These are phyloP conservation scores for Malania oleifera DNA, from an alignment of 164 flowering plant genomes.

Conservation along the genomic window DNA sequence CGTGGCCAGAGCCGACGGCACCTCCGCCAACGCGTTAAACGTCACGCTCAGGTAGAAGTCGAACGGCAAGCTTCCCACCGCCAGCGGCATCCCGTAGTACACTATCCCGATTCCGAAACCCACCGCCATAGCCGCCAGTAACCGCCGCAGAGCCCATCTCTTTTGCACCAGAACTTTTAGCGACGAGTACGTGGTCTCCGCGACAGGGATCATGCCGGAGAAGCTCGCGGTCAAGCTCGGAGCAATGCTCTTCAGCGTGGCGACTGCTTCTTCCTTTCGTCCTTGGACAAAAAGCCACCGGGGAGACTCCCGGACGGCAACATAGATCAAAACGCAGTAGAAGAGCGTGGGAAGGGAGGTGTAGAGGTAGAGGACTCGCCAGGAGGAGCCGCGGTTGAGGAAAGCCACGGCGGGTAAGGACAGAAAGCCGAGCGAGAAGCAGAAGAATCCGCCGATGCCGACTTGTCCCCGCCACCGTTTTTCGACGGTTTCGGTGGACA, in stretches of 20 bases:
- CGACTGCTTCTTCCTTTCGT: slow-evolving; percentile 42
- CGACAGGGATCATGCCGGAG: slow-evolving; percentile 10
- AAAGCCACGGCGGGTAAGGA: slow-evolving; percentile 66
- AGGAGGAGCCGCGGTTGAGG: slow-evolving; percentile 26
- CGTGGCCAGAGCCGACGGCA: slow-evolving; percentile 43
- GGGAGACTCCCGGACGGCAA: slow-evolving; percentile 63
- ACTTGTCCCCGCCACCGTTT: slow-evolving; percentile 55
- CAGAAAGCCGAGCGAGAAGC: slow-evolving; percentile 57
- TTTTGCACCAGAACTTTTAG: slow-evolving; percentile 35
- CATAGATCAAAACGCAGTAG: slow-evolving; percentile 31
- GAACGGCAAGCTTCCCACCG: slow-evolving; percentile 36
- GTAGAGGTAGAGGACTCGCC: slow-evolving; percentile 52
- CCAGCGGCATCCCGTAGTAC: slow-evolving; percentile 73
- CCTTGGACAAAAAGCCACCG: slow-evolving; percentile 68
- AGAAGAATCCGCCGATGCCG: slow-evolving; percentile 46
- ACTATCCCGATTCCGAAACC: slow-evolving; percentile 59
- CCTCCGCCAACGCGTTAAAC: slow-evolving; percentile 52
- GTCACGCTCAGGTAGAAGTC: slow-evolving; percentile 50
- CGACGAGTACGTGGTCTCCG: slow-evolving; percentile 29
- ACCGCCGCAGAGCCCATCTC: slow-evolving; percentile 44
- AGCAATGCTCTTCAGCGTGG: slow-evolving; percentile 29
- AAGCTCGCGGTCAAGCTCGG: slow-evolving; percentile 8
- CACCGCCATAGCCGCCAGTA: slow-evolving; percentile 32
- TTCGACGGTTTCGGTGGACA: slow-evolving; percentile 57
- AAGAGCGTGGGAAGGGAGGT: slow-evolving; percentile 38